A percentile compares a stretch with the other conserved stretches of the same genome.
phyloP scores from a whole-genome alignment of 345 rosid species.

The Durio zibethinus region DNA sequence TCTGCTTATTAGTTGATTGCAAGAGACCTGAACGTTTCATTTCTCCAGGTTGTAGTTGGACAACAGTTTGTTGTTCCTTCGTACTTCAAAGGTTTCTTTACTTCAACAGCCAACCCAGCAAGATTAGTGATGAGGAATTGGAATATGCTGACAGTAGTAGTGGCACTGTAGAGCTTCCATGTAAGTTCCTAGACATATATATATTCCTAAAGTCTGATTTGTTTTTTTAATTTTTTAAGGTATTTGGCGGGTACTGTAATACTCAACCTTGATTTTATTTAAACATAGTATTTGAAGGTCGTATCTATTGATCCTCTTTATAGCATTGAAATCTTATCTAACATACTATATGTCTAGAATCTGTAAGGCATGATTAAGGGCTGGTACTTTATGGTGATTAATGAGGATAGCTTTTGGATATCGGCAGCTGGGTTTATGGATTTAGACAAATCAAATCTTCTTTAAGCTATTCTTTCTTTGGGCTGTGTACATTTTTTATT shows the following conservation, averaged over 20 bases:
- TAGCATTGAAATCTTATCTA: neutral
- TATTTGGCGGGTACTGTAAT: neutral
- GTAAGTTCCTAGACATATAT: constrained; percentile 33
- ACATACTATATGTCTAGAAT: neutral
- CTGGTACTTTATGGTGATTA: neutral
- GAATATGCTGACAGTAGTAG: constrained; percentile 82
- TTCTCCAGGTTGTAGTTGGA: constrained; percentile 76
- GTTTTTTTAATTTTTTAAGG: too few relatives aligned
- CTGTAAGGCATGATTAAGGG: neutral
- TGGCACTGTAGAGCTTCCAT: constrained; percentile 40
- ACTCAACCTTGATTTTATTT: neutral
- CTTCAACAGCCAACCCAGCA: constrained; percentile 66
- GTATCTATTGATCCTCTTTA: neutral
- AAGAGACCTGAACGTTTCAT: neutral
- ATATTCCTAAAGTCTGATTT: neutral
- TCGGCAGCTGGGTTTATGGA: neutral
- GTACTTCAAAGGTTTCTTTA: constrained; percentile 78
- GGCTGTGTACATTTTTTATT: neutral
- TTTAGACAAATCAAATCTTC: neutral
- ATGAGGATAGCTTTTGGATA: neutral
- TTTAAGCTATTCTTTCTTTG: neutral
- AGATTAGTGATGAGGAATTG: constrained; percentile 91
- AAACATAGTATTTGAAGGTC: neutral
- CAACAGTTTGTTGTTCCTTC: constrained; percentile 64
- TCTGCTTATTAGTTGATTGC: neutral